These are phyloP conservation scores for Rhodotorula sphaerocarpa DNA, from an alignment of 768 basidiomycete species.

Conservation along the genomic window DNA sequence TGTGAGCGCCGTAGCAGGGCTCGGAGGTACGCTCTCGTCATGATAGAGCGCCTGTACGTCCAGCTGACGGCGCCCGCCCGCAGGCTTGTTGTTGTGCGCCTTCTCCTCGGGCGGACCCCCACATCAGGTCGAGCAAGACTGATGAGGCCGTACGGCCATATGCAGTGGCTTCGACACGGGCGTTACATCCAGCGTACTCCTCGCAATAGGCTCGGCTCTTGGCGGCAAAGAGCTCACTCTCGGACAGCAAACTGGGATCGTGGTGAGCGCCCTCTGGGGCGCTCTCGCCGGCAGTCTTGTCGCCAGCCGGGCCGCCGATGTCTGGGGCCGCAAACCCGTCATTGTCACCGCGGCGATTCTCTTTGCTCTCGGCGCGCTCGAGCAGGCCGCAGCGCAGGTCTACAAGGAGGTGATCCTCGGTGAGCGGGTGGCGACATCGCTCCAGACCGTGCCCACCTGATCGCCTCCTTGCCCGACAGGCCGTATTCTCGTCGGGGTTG, in stretches of 20 bases:
- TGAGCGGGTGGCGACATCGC: no score
- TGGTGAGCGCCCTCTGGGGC: slow-evolving; percentile 12
- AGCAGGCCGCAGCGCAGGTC: slow-evolving; percentile 28
- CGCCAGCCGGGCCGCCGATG: slow-evolving; percentile 18
- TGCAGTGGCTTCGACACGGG: slow-evolving; percentile 30
- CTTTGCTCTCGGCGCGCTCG: slow-evolving; percentile 29
- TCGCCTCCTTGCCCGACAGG: no score
- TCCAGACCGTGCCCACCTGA: no score
- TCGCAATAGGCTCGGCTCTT: slow-evolving; percentile 6
- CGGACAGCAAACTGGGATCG: slow-evolving; percentile 22
- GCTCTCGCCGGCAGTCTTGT: slow-evolving; percentile 9
- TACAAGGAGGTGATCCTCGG: slow-evolving; percentile 33
- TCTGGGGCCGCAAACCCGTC: slow-evolving; percentile 23
- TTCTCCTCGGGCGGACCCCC: neutral
- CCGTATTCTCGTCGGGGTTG: slow-evolving; percentile 22
- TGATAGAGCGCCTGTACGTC: no score
- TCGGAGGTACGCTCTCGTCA: slow-evolving; percentile 12
- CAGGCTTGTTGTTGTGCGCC: slow-evolving; percentile 20
- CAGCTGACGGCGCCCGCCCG: neutral
- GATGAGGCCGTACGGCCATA: no score
- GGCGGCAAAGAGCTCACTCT: slow-evolving; percentile 18
- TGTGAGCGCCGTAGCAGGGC: slow-evolving; percentile 14
- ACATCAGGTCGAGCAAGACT: neutral
- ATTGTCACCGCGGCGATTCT: slow-evolving; percentile 17
- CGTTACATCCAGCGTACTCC: slow-evolving; percentile 22